These are phyloP conservation scores for Candida tallmaniae DNA, from an alignment of 805 yeast species.

Conservation along the genomic window DNA sequence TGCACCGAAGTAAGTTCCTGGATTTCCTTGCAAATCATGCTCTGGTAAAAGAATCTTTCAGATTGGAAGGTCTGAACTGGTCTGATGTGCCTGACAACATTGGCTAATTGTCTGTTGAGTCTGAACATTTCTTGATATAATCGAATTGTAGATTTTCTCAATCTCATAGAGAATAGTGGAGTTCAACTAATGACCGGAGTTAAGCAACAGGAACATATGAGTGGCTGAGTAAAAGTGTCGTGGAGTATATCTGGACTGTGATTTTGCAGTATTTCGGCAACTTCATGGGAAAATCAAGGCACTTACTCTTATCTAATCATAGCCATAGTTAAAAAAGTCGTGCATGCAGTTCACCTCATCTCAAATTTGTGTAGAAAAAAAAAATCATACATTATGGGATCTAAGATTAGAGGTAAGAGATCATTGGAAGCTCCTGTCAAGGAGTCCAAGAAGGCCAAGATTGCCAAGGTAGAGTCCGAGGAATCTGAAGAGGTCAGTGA, in stretches of 20 bases:
- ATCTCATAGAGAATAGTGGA: background rate
- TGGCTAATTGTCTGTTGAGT: background rate
- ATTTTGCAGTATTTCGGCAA: too few species aligned
- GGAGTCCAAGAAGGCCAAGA: conserved; percentile 22
- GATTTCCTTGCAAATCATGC: conserved; percentile 14
- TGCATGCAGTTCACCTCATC: conserved; percentile 11
- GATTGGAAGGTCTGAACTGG: background rate
- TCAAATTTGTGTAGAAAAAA: conserved; percentile 9
- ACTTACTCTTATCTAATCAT: too few species aligned
- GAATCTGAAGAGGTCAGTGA: background rate
- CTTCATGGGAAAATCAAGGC: too few species aligned
- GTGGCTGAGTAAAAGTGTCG: too few species aligned
- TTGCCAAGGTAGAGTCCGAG: conserved; percentile 13
- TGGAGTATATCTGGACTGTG: too few species aligned
- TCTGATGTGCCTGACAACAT: too few species aligned
- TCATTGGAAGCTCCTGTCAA: conserved; percentile 15
- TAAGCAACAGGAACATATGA: too few species aligned
- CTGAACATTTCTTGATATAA: background rate
- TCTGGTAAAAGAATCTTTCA: conserved; percentile 6
- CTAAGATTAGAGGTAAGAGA: conserved; percentile 30
- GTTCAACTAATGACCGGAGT: too few species aligned
- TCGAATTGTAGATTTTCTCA: background rate
- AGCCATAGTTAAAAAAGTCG: background rate
- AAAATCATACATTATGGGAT: conserved; percentile 7
- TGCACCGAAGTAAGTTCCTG: conserved; percentile 24